phyloP scores from a whole-genome alignment of 1,139 yeast genomes.

The Debaryomyces sp. region DNA sequence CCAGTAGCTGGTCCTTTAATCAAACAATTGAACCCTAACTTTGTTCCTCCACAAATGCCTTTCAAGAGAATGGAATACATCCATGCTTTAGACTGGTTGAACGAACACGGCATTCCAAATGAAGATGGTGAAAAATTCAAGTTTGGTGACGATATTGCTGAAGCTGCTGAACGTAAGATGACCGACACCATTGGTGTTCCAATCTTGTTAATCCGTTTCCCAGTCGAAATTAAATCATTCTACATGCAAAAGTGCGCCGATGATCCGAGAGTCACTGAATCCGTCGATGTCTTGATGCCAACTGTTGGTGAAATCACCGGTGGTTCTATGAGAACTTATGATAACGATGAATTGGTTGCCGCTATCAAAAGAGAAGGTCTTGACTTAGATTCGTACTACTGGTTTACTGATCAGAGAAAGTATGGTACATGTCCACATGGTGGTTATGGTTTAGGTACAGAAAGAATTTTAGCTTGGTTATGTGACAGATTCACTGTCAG shows the following conservation, averaged over 20 bases:
- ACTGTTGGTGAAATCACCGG: conserved; percentile 98
- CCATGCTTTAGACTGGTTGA: conserved; percentile 93
- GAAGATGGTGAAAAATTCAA: conserved; percentile 91
- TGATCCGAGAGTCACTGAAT: conserved; percentile 93
- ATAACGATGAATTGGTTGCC: conserved; percentile 77
- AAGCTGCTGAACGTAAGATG: conserved; percentile 99
- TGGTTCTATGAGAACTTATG: conserved; percentile 96
- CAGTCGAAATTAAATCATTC: conserved; percentile 95
- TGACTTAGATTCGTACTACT: conserved; percentile 78
- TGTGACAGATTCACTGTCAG: conserved; percentile 97
- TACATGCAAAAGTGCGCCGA: conserved; percentile 94
- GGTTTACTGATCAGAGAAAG: conserved; percentile 95
- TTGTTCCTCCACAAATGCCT: conserved; percentile 79
- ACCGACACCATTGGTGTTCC: conserved; percentile 93
- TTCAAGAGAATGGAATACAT: conserved; percentile 90
- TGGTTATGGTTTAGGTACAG: conserved; percentile 98
- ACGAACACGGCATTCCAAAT: conserved; percentile 90
- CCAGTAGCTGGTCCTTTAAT: conserved; percentile 90
- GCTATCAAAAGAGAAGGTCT: conserved; percentile 94
- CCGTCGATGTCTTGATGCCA: conserved; percentile 98
- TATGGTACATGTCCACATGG: conserved; percentile 99
- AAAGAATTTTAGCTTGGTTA: conserved; percentile 97
- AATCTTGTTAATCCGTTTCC: conserved; percentile 89
- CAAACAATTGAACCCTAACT: conserved; percentile 89
- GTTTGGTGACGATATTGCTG: conserved; percentile 99